Base-by-base conservation (phyloP, 2,329 filamentous ascomycete genomes). In the Penicillium sp. region DNA sequence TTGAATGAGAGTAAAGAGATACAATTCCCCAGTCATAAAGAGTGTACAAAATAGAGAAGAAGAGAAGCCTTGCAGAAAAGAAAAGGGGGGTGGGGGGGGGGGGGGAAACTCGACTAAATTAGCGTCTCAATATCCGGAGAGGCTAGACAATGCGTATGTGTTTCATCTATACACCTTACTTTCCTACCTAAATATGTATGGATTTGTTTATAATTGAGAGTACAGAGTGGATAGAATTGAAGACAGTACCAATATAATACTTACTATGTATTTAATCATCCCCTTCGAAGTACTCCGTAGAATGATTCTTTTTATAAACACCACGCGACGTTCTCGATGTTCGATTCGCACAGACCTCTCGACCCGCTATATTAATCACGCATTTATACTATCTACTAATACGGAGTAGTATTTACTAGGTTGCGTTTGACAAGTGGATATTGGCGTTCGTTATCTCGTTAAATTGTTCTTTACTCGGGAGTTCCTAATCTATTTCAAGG, bases 41-140 rank as follows among this genome's bases (percentile, higher is more conserved):
- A 47, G 44, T 47, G 33, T 48, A 56, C 53, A 55, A 42, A 36
- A 33, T 33, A 33, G 31, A 42, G 41, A 53, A 36, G 36, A 44
- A 53, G 55, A 50, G 49, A 55, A 57, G 45, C 41, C 44, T 31
- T 58, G 54, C 39, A 58, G 50, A 55, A 59, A 50, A 33, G 39
- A 51, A 62, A 49, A 49, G 45, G 51, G 53, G 49, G 57, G 55
- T 42, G 36, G 35, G 27, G 47, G 39, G n/a, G 36, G 35, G 27
- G 47, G 19, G n/a, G 27, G 42, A 23, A 36, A 9, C 31, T 53
- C 31, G 33, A 36, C 55, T 45, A 45, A 36, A 45, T 35, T 57
- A 53, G 49, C 50, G 50, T 31, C 17, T 35, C 41, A 53, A 53
- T 45, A 45, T 53, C 39, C 39, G 27, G 39, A 35, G 50, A 33